phyloP scores from a whole-genome alignment of 1,284 basidiomycete species.

The Boletus albobrunnescens region DNA sequence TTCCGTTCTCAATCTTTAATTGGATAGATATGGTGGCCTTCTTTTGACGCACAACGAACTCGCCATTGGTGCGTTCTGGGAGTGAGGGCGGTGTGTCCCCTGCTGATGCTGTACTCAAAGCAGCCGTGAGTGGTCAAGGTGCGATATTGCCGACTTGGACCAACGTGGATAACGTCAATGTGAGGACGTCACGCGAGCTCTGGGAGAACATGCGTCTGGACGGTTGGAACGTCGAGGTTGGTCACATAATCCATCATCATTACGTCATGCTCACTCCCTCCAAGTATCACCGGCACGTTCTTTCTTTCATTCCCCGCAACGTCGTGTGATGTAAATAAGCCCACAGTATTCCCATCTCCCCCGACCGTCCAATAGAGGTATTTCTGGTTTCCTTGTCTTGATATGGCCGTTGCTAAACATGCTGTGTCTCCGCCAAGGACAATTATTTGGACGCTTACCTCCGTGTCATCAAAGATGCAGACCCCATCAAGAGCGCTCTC shows the following conservation, averaged over 20 bases:
- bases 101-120: constrained; percentile 29
- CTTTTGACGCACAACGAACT: constrained; percentile 92
- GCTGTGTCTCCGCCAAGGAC: constrained; percentile 46
- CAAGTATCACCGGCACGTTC: constrained; percentile 62
- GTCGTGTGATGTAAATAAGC: constrained; percentile 7
- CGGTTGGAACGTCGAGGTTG: constrained; percentile 87
- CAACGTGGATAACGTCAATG: constrained; percentile 79
- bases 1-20: constrained; percentile 5
- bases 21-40: constrained; percentile 77
- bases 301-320: neutral
- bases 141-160: constrained; percentile 94
- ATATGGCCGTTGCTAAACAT: too few species aligned
- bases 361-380: constrained; percentile 82
- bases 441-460: constrained; percentile 95
- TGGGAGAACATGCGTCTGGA: constrained; percentile 76
- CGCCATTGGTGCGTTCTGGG: constrained; percentile 20
- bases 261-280: constrained; percentile 5
- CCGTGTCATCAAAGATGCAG: constrained; percentile 74
- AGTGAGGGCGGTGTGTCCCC: constrained; percentile 36
- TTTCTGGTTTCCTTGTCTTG: constrained; percentile 7
- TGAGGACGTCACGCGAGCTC: constrained; percentile 85
- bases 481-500: constrained; percentile 78
- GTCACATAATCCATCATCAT: constrained; percentile 2
- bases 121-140: constrained; percentile 68
- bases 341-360: constrained; percentile 86